Evolutionary conservation across 306 rosid species (phyloP).

Genomic region (Quercus aquifolioides): DNA sequence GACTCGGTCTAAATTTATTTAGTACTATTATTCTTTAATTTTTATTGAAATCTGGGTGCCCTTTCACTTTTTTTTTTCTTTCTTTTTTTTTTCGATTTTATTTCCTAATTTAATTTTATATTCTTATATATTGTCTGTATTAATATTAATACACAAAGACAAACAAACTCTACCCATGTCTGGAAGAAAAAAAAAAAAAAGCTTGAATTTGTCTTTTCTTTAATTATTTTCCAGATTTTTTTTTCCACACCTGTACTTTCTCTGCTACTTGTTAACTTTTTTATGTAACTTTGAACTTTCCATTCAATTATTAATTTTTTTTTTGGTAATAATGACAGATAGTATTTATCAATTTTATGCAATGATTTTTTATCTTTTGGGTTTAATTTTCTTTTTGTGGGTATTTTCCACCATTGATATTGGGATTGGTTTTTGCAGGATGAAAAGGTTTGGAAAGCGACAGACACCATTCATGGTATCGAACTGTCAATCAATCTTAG

Average conservation of each 20-base stretch:
- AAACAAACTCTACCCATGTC: conserved; percentile 32
- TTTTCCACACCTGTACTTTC: conserved; percentile 26
- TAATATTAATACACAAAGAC: conserved; percentile 35
- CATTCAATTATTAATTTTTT: not conserved
- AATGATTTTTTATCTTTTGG: conserved; percentile 11
- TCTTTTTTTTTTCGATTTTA: conserved; percentile 26
- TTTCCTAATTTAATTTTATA: conserved; percentile 26
- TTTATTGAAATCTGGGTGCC: conserved; percentile 42
- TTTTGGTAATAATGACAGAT: conserved; percentile 12
- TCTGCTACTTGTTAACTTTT: conserved; percentile 15
- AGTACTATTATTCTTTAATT: conserved; percentile 25
- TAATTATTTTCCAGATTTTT: conserved; percentile 10
- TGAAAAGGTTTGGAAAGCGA: conserved; percentile 78
- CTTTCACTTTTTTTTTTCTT: conserved; percentile 24
- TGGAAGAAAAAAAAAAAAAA: conserved; percentile 28
- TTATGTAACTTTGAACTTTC: conserved; percentile 7
- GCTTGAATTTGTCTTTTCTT: conserved; percentile 76
- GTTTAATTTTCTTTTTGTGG: not conserved
- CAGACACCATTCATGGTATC: conserved; percentile 80
- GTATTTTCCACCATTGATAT: conserved; percentile 37
- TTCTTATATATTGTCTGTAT: conserved; percentile 26
- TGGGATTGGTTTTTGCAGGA: conserved; percentile 59
- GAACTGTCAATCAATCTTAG: conserved; percentile 37
- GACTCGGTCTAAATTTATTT: conserved; percentile 63
- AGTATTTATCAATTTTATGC: conserved; percentile 1